Base-by-base conservation (phyloP, 176 grass and related monocot species). In the Oropetium thomaeum region DNA sequence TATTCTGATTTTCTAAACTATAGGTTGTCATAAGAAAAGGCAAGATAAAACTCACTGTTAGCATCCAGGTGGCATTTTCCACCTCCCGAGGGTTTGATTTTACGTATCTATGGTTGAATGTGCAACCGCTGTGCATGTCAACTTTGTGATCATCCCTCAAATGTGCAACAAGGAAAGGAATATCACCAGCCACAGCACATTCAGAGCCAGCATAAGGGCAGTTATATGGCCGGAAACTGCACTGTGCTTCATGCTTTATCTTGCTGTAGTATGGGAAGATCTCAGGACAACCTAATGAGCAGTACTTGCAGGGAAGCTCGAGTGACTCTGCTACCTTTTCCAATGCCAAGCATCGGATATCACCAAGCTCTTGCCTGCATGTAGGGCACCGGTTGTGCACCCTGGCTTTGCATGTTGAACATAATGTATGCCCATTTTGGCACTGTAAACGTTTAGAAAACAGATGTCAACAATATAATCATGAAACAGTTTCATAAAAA, bases 141-240 rank as follows among this genome's bases (percentile, higher is more conserved):
- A 87, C 85, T 82, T 87, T 87, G 73, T 87, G 85, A 67, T 87
- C 85, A 73, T 87, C 85, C 79, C 85, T 78, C 73, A 87, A 87
- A 78, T 87, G 85, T 65, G 85, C 66, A 82, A 87, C 85, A 65
- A 87, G 85, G 73, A 82, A 87, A 67, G 85, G 79, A 78, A 87
- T 87, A 82, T 87, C 85, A 82, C 85, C 85, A 67, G 40, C 67
- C 67, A 87, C 85, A 87, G 85, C 79, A 87, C 85, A 87, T 78
- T 87, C 85, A 42, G 85, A 82, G 37, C 85, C 85, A 78, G 85
- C 85, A 67, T 87, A 87, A 41, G 85, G 85, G 67, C 85, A 87
- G 67, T 78, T 87, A 73, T 82, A 87, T 37, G 79, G 85, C 73
- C 85, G 82, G 51, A 87, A 87, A 73, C 85, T 82, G 73, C 85